Evolutionary conservation across 2,329 filamentous ascomycete genomes (phyloP).

Genomic region (Claviceps monticola): DNA sequence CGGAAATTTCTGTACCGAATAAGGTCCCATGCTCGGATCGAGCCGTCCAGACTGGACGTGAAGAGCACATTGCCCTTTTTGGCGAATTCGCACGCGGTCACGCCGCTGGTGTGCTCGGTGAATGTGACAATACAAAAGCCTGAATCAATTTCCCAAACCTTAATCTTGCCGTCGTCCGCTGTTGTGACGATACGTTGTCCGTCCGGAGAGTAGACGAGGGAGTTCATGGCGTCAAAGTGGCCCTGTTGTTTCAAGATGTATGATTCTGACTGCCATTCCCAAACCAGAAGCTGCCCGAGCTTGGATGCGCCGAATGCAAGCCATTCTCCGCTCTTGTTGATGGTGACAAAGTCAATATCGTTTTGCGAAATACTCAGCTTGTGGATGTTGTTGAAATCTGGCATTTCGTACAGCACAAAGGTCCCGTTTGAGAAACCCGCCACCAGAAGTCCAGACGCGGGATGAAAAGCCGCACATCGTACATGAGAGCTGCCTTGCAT

Average conservation of each 20-base stretch:
- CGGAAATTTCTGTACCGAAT: constrained; percentile 93
- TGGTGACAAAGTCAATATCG: constrained; percentile 85
- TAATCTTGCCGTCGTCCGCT: constrained; percentile 94
- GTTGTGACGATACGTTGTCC: constrained; percentile 87
- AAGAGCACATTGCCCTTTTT: constrained; percentile 93
- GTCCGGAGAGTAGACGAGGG: constrained; percentile 83
- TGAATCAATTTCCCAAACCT: constrained; percentile 93
- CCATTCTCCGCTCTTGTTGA: constrained; percentile 94
- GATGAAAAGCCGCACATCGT: constrained; percentile 81
- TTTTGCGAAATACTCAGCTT: constrained; percentile 89
- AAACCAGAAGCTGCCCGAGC: constrained; percentile 88
- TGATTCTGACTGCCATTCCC: constrained; percentile 99
- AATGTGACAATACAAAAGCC: constrained; percentile 98
- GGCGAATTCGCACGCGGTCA: constrained; percentile 88
- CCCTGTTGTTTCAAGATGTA: constrained; percentile 98
- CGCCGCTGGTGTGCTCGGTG: constrained; percentile 87
- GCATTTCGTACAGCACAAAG: constrained; percentile 90
- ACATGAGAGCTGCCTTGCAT: constrained; percentile 80
- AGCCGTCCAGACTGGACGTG: constrained; percentile 88
- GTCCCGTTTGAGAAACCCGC: constrained; percentile 90
- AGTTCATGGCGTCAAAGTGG: constrained; percentile 92
- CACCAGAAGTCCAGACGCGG: constrained; percentile 80
- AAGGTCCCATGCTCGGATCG: constrained; percentile 88
- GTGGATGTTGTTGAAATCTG: constrained; percentile 91
- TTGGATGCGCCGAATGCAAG: constrained; percentile 93